phyloP scores from a whole-genome alignment of 192 early-diverging fungal species.

The Jimgerdemannia flammicorona region DNA sequence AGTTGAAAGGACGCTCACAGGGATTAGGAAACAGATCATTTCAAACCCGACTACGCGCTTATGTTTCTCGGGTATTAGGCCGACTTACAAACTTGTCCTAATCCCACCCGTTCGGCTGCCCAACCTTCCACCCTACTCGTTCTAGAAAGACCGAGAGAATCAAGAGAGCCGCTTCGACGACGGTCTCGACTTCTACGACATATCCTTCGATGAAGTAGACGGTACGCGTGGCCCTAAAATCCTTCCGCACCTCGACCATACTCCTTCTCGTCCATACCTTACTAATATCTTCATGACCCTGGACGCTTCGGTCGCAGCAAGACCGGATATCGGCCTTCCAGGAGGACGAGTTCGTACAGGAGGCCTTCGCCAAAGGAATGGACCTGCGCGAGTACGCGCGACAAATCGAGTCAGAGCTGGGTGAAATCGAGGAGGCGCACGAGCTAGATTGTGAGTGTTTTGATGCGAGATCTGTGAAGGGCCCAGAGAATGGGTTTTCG shows the following conservation, averaged over 20 bases:
- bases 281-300: background rate
- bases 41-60: background rate
- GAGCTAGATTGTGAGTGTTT: conserved; percentile 57
- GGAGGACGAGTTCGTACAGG: conserved; percentile 80
- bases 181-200: conserved; percentile 33
- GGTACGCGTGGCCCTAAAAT: conserved; percentile 21
- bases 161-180: conserved; percentile 9
- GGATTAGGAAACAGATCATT: background rate
- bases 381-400: conserved; percentile 85
- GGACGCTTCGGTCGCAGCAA: background rate
- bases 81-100: background rate
- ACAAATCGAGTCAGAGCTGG: conserved; percentile 72
- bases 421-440: conserved; percentile 64
- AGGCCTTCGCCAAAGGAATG: conserved; percentile 78
- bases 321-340: conserved; percentile 69
- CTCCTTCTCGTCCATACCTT: background rate
- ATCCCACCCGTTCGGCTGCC: background rate
- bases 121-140: background rate
- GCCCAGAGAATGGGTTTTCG: background rate
- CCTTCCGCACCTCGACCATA: background rate
- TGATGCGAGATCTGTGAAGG: conserved; percentile 1
- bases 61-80: too few relatives aligned
- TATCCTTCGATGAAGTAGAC: conserved; percentile 56
- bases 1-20: background rate
- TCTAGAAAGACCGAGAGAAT: background rate